A percentile compares a stretch with the other conserved stretches of the same genome.
Evolutionary conservation across 306 rosid species (phyloP).

Genomic region (Sechiopsis laciniata): DNA sequence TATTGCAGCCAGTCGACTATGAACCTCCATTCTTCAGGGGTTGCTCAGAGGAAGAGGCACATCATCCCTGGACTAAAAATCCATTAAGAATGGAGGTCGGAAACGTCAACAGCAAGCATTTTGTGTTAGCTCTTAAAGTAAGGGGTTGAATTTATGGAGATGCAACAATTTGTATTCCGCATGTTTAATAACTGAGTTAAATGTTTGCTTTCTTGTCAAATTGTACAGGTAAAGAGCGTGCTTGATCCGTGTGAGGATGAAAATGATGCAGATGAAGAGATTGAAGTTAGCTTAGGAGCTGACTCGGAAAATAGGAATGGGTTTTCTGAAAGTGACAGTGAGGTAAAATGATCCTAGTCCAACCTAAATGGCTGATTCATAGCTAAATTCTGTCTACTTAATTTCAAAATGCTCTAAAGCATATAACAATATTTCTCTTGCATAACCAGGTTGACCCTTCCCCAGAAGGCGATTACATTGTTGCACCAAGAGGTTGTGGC

Average conservation of each 20-base stretch:
- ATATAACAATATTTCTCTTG: constrained; percentile 20
- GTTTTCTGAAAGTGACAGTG: constrained; percentile 45
- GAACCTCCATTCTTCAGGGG: constrained; percentile 95
- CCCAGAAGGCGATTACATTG: constrained; percentile 54
- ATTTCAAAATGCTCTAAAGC: constrained; percentile 3
- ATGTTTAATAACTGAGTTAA: constrained; percentile 10
- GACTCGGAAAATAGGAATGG: constrained; percentile 39
- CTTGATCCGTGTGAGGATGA: constrained; percentile 58
- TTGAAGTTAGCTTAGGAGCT: constrained; percentile 44
- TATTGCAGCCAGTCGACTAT: constrained; percentile 79
- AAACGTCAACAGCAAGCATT: constrained; percentile 94
- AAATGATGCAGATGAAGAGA: constrained; percentile 42
- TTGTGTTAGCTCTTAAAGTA: constrained; percentile 87
- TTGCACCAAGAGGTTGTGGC: constrained; percentile 63
- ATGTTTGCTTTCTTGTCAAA: neutral
- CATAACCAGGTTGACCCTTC: constrained; percentile 54
- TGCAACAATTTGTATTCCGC: neutral
- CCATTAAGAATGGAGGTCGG: constrained; percentile 95
- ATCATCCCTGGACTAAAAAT: constrained; percentile 64
- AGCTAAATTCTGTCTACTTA: constrained; percentile 6
- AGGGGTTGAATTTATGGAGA: constrained; percentile 18
- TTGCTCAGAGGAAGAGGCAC: constrained; percentile 71
- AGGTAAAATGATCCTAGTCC: constrained; percentile 30
- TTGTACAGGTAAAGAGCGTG: constrained; percentile 47
- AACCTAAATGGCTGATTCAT: neutral